These are phyloP conservation scores for Crataegus laevigata DNA, from an alignment of 306 rosid genomes.

Conservation along the genomic window DNA sequence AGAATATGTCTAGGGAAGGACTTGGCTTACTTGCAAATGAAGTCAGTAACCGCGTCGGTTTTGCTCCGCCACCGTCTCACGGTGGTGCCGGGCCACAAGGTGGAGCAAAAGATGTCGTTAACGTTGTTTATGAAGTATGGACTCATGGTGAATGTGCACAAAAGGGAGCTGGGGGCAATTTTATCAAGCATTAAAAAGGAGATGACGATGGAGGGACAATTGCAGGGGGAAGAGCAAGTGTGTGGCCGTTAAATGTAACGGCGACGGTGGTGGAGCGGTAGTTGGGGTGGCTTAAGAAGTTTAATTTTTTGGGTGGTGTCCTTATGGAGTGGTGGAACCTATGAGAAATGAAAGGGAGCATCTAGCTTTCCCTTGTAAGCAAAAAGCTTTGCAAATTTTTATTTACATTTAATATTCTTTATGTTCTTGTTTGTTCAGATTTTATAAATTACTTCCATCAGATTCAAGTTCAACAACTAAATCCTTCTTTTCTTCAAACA, in stretches of 20 bases:
- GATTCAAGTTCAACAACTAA: too few species aligned
- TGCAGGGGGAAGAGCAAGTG: conserved; percentile 13
- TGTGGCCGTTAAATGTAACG: conserved; percentile 3
- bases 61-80: conserved; percentile 67
- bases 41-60: conserved; percentile 71
- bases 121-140: conserved; percentile 92
- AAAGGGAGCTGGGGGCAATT: conserved; percentile 50
- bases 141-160: conserved; percentile 56
- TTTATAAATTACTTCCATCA: neutral
- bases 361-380: neutral
- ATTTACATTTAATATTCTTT: conserved; percentile 1
- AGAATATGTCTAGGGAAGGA: conserved; percentile 90
- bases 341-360: neutral
- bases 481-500: too few species aligned
- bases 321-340: conserved; percentile 10
- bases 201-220: neutral
- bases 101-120: conserved; percentile 88
- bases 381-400: conserved; percentile 1
- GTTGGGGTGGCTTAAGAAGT: conserved; percentile 9
- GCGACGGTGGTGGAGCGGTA: neutral
- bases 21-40: conserved; percentile 85
- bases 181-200: conserved; percentile 29
- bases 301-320: neutral
- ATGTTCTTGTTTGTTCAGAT: conserved; percentile 5
- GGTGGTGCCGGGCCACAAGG: conserved; percentile 55